Base-by-base conservation (phyloP, 208 protist species). In the Angomonas ambiguus region DNA sequence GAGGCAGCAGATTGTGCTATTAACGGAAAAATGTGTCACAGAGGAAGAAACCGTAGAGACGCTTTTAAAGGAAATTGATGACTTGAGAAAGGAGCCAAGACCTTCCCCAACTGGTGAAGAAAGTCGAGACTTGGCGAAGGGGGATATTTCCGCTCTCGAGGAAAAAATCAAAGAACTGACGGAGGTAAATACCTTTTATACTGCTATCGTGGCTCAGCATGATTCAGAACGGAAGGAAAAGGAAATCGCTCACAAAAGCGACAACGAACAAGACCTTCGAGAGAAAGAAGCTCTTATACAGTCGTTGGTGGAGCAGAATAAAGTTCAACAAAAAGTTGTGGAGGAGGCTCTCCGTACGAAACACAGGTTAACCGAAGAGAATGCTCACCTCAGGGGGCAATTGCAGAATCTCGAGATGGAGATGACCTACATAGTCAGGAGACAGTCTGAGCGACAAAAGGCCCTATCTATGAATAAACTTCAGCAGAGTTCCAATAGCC, bases 131-230 rank as follows among this genome's bases (percentile, higher is more conserved):
- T 3, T 11, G 24, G 85, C 83, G 72, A 80, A 74, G 30, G 80
- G 85, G 3, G 82, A 92, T 57, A 74, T 92, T n/a, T 71, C 69
- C 2, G 70, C 53, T 27, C 67, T 91, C 30, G 81, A 92, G 55
- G 69, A 31, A n/a, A 81, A 85, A 28, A 62, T 91, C 20, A 76
- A 74, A n/a, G 88, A 92, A 55, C 65, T 94, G 27, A 78, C 68
- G 71, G 88, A 94, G 63, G 75, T 92, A 3, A 92, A 92, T 64
- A 67, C 80, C 4, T 88, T 94, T 55, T 94, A 94, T 62, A 81
- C 85, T 18, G 80, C 78, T 33, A 90, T 94, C 64, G 85, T 91
- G 4, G 70, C 75, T 0, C 88, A 91, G 35, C 85, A 87, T 53
- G 84, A 87, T 63, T 72, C 83, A 27, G 76, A 82, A 66, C 81